These are phyloP conservation scores for Termitomyces sp. DNA, from an alignment of 768 basidiomycete genomes.

Conservation along the genomic window DNA sequence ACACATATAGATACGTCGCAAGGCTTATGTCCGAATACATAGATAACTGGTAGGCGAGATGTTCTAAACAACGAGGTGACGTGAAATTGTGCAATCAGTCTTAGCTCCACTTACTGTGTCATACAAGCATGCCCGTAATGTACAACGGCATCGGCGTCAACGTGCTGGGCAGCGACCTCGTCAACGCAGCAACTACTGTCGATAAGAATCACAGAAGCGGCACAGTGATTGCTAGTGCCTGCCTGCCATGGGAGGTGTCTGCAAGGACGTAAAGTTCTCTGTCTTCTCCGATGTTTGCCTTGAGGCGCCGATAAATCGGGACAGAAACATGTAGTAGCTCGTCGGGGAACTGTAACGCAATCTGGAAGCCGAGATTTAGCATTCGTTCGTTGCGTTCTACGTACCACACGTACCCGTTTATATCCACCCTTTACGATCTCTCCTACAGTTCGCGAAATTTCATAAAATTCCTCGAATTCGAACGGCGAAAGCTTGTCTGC, in stretches of 20 bases:
- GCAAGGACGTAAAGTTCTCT: constrained; percentile 20
- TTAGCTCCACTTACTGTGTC: constrained; percentile 62
- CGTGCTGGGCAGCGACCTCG: constrained; percentile 92
- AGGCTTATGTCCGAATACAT: constrained; percentile 78
- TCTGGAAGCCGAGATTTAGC: constrained; percentile 33
- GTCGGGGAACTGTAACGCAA: constrained; percentile 95
- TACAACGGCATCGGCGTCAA: constrained; percentile 45
- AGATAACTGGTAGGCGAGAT: constrained; percentile 83
- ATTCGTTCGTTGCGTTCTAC: background rate
- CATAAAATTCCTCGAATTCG: constrained; percentile 66
- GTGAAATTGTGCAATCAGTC: background rate
- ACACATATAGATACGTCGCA: constrained; percentile 57
- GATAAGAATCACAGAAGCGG: constrained; percentile 8
- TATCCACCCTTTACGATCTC: constrained; percentile 61
- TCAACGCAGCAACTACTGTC: constrained; percentile 87
- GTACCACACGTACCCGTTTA: constrained; percentile 53
- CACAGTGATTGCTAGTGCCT: constrained; percentile 14
- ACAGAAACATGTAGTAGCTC: constrained; percentile 87
- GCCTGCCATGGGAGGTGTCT: constrained; percentile 92
- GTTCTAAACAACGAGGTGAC: constrained; percentile 45
- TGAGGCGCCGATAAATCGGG: constrained; percentile 71
- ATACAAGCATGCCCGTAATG: constrained; percentile 72
- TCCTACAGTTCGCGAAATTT: constrained; percentile 62
- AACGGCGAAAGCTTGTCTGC: constrained; percentile 26
- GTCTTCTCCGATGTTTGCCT: constrained; percentile 26